A percentile compares a stretch with the other conserved stretches of the same genome.
Evolutionary conservation across 352 stramenopile species (phyloP).

Genomic region (Pelagophyceae sp.): DNA sequence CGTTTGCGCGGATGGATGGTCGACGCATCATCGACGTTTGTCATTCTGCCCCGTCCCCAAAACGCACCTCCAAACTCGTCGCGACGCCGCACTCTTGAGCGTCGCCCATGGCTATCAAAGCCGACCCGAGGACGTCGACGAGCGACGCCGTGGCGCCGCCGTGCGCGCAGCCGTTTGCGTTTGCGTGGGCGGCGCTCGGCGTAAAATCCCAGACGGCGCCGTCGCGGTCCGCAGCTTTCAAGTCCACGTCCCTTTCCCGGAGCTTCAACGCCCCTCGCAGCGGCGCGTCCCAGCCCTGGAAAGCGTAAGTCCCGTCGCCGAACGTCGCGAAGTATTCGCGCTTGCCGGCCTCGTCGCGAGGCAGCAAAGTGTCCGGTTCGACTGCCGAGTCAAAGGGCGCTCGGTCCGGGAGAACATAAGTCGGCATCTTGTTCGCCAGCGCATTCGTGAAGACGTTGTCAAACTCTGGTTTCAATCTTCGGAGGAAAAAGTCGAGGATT

Average conservation of each 20-base stretch:
- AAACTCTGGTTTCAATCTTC: too few species aligned
- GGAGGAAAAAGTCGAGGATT: too few species aligned
- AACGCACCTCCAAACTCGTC: neutral
- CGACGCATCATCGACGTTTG: too few species aligned
- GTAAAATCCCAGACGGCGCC: neutral
- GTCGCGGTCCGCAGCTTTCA: neutral
- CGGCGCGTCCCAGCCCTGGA: neutral
- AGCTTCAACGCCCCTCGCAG: neutral
- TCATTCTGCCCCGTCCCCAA: too few species aligned
- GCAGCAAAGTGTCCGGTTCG: neutral
- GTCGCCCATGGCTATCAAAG: neutral
- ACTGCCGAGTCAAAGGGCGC: neutral
- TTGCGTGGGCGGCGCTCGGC: neutral
- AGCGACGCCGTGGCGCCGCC: neutral
- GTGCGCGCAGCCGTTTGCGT: neutral
- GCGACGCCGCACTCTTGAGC: neutral
- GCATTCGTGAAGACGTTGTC: too few species aligned
- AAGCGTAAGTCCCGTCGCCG: neutral
- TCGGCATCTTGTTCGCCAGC: neutral
- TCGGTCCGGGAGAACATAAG: too few species aligned
- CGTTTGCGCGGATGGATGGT: too few species aligned
- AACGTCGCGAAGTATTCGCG: neutral
- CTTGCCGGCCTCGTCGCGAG: neutral
- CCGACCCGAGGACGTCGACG: constrained; percentile 2
- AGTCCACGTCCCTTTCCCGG: neutral